Conservation (phyloP, 768 basidiomycete species). For the Pleurotus tuber-regium region DNA sequence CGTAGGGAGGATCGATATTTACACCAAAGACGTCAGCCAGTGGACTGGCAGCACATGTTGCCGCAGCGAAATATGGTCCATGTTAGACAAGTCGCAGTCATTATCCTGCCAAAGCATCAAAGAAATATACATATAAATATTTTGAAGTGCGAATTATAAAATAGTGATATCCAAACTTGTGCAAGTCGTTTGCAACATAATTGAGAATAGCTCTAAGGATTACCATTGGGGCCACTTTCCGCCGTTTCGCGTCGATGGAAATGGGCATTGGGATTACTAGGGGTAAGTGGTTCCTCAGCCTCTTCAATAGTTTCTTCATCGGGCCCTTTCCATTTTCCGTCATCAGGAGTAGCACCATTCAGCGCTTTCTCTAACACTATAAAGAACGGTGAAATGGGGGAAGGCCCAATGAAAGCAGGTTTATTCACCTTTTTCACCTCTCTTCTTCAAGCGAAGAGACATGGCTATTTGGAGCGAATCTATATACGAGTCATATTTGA, state of each 20-base stretch:
- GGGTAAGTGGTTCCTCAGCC: slow-evolving; percentile 29
- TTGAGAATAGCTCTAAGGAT: slow-evolving; percentile 1
- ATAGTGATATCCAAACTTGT: slow-evolving; percentile 10
- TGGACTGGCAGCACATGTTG: slow-evolving; percentile 40
- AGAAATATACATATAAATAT: not conserved
- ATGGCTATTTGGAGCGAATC: slow-evolving; percentile 86
- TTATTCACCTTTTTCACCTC: slow-evolving; percentile 75
- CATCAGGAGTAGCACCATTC: slow-evolving; percentile 27
- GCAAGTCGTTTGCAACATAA: not conserved
- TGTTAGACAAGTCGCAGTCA: slow-evolving; percentile 22
- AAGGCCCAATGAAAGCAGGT: not conserved
- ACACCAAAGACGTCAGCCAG: slow-evolving; percentile 43
- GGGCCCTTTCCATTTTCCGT: slow-evolving; percentile 31
- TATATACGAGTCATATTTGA: slow-evolving; percentile 95
- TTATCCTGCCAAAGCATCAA: not conserved
- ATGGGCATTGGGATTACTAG: slow-evolving; percentile 24
- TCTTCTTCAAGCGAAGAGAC: slow-evolving; percentile 80
- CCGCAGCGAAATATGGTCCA: slow-evolving; percentile 42
- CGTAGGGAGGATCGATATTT: slow-evolving; percentile 40
- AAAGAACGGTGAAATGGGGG: not conserved
- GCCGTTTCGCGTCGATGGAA: slow-evolving; percentile 28
- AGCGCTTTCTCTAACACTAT: slow-evolving; percentile 33
- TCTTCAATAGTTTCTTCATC: slow-evolving; percentile 32
- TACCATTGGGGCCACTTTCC: slow-evolving; percentile 20
- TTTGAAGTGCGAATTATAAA: slow-evolving; percentile 1